A percentile compares a stretch with the other conserved stretches of the same genome.
These are phyloP conservation scores for Pythium aquatile DNA, from an alignment of 352 stramenopile genomes.

Conservation along the genomic window DNA sequence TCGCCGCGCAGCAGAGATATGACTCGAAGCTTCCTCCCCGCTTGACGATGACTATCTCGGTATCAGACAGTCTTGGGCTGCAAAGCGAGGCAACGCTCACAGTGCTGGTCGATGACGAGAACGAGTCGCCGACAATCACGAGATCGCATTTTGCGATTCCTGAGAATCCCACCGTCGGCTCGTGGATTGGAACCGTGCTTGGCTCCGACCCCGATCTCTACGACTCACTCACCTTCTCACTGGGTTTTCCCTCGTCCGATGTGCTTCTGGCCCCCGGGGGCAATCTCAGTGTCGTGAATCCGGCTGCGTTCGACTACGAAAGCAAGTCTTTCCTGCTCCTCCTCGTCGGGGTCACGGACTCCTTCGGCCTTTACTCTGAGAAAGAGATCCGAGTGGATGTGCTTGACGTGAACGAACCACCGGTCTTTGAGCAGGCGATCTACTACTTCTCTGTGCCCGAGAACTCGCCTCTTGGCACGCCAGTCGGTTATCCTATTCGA, in stretches of 20 bases:
- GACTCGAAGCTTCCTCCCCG: conserved; percentile 10
- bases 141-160: conserved; percentile 37
- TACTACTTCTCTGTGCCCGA: conserved; percentile 45
- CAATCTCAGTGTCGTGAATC: conserved; percentile 41
- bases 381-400: conserved; percentile 43
- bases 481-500: conserved; percentile 48
- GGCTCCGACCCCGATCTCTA: conserved; percentile 36
- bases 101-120: conserved; percentile 52
- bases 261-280: conserved; percentile 38
- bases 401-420: conserved; percentile 53
- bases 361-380: conserved; percentile 35
- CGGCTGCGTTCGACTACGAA: conserved; percentile 48
- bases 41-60: conserved; percentile 25
- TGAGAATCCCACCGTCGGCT: conserved; percentile 44
- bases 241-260: conserved; percentile 32
- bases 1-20: conserved; percentile 16
- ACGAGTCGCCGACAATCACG: conserved; percentile 39
- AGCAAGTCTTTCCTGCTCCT: conserved; percentile 34
- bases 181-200: conserved; percentile 39
- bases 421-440: conserved; percentile 35
- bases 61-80: conserved; percentile 38
- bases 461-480: conserved; percentile 33
- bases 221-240: conserved; percentile 33
- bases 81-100: conserved; percentile 35
- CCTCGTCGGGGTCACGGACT: conserved; percentile 37